phyloP scores from a whole-genome alignment of 192 early-diverging fungal species.

The Coemansia sp. region DNA sequence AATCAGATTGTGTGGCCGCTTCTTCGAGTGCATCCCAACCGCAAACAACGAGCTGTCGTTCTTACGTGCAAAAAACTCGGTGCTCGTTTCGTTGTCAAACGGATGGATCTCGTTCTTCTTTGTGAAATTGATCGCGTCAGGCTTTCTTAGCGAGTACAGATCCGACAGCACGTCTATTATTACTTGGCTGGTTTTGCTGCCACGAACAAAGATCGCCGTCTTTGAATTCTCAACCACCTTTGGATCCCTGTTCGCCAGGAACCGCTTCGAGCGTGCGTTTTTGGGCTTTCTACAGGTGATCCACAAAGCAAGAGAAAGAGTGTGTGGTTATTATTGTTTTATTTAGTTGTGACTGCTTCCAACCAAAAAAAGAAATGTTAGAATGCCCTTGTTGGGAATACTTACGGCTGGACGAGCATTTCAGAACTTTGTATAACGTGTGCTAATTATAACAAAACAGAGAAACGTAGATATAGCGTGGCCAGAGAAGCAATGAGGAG shows the following conservation, averaged over 20 bases:
- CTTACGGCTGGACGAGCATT: slow-evolving; percentile 26
- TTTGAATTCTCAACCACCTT: slow-evolving; percentile 92
- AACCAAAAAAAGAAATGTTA: neutral
- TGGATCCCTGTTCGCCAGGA: slow-evolving; percentile 84
- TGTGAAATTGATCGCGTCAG: slow-evolving; percentile 84
- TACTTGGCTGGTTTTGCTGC: slow-evolving; percentile 82
- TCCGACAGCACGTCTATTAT: slow-evolving; percentile 86
- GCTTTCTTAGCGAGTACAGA: slow-evolving; percentile 89
- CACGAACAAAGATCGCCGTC: slow-evolving; percentile 85
- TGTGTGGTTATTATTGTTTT: neutral
- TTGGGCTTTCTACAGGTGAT: slow-evolving; percentile 67
- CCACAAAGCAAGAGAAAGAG: neutral
- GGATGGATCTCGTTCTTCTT: slow-evolving; percentile 97
- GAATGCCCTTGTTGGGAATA: neutral
- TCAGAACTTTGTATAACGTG: neutral
- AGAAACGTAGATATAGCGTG: neutral
- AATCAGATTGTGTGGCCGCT: slow-evolving; percentile 91
- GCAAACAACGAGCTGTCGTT: slow-evolving; percentile 93
- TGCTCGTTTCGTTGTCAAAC: slow-evolving; percentile 88
- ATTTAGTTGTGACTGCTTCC: neutral
- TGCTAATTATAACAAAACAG: slow-evolving; percentile 3
- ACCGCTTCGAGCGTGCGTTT: slow-evolving; percentile 86
- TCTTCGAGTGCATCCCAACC: slow-evolving; percentile 92
- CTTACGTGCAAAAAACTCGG: slow-evolving; percentile 95
- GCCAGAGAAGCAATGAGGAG: neutral